phyloP scores from a whole-genome alignment of 2,329 filamentous ascomycete species.

The Beauveria asiatica region DNA sequence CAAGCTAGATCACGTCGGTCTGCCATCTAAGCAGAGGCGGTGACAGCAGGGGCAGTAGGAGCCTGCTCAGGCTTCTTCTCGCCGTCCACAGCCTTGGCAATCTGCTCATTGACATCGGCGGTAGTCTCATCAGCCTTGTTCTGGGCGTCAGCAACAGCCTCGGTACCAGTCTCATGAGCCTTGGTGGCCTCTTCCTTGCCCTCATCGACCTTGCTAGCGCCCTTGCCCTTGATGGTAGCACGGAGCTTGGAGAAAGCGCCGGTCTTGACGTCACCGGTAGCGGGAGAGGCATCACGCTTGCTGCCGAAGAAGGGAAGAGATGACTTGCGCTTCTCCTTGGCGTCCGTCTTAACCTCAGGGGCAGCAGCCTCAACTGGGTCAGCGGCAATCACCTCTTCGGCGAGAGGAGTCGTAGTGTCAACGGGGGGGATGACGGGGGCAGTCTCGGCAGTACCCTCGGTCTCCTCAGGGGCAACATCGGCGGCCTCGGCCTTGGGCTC shows the following conservation, averaged over 20 bases:
- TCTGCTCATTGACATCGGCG: slow-evolving; percentile 23
- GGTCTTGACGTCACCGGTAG: slow-evolving; percentile 46
- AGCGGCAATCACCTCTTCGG: slow-evolving; percentile 44
- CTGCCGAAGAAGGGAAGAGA: slow-evolving; percentile 69
- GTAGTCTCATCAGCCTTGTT: slow-evolving; percentile 28
- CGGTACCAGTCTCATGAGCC: slow-evolving; percentile 27
- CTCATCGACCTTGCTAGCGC: slow-evolving; percentile 33
- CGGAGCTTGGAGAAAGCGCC: slow-evolving; percentile 53
- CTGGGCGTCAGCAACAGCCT: slow-evolving; percentile 23
- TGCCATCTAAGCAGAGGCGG: slow-evolving; percentile 41
- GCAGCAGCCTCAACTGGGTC: slow-evolving; percentile 37
- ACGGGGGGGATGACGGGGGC: slow-evolving; percentile 53
- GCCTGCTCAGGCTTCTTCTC: slow-evolving; percentile 29
- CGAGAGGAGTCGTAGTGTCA: slow-evolving; percentile 47
- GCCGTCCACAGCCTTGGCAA: slow-evolving; percentile 17
- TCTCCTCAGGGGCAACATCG: slow-evolving; percentile 30
- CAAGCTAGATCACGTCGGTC: slow-evolving; percentile 14
- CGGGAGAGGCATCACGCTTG: slow-evolving; percentile 61
- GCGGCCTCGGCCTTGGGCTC: slow-evolving; percentile 35
- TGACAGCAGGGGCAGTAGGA: slow-evolving; percentile 37
- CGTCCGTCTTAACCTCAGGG: slow-evolving; percentile 50
- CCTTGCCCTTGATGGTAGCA: slow-evolving; percentile 45
- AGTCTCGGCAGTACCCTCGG: slow-evolving; percentile 37
- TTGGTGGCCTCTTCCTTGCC: slow-evolving; percentile 22
- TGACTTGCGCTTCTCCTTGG: slow-evolving; percentile 78